Evolutionary conservation across 1,139 yeast genomes (phyloP).

Genomic region (Meyerozyma guilliermondii): DNA sequence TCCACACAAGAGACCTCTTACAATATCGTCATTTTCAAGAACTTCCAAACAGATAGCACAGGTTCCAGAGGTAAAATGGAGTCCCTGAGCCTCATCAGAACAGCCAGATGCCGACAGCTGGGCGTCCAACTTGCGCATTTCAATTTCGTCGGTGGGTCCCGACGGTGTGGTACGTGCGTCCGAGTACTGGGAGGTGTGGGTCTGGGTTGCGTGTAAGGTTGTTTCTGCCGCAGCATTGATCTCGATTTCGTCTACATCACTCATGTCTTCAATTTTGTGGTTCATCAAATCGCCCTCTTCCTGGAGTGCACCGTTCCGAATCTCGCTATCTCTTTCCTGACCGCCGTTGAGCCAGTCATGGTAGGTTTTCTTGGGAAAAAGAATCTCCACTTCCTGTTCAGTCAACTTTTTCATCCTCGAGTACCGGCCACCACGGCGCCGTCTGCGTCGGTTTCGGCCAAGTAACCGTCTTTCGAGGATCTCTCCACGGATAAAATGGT

Average conservation of each 20-base stretch:
- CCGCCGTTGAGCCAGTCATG: conserved; percentile 59
- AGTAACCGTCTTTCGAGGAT: conserved; percentile 23
- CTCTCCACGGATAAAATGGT: conserved; percentile 28
- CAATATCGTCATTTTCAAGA: conserved; percentile 57
- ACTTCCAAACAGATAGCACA: conserved; percentile 78
- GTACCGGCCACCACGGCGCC: conserved; percentile 36
- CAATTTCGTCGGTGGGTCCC: conserved; percentile 4
- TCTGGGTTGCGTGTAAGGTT: not conserved
- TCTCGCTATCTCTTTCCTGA: conserved; percentile 32
- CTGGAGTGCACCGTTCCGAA: conserved; percentile 29
- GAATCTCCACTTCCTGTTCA: conserved; percentile 54
- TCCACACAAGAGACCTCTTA: conserved; percentile 74
- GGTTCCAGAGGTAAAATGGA: conserved; percentile 63
- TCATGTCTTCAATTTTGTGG: conserved; percentile 1
- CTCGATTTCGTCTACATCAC: conserved; percentile 9
- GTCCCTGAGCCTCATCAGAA: conserved; percentile 16
- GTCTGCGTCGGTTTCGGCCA: conserved; percentile 20
- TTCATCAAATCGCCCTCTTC: conserved; percentile 23
- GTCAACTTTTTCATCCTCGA: conserved; percentile 52
- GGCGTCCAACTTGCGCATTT: conserved; percentile 1
- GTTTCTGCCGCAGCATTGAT: conserved; percentile 14
- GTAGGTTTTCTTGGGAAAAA: conserved; percentile 64
- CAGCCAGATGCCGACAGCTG: not conserved
- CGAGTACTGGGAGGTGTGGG: not conserved
- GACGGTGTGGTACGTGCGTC: not conserved